Percentiles rank a stretch among this genome's conserved stretches.
phyloP scores from a whole-genome alignment of 768 basidiomycete genomes.

The Hebeloma cylindrosporum region DNA sequence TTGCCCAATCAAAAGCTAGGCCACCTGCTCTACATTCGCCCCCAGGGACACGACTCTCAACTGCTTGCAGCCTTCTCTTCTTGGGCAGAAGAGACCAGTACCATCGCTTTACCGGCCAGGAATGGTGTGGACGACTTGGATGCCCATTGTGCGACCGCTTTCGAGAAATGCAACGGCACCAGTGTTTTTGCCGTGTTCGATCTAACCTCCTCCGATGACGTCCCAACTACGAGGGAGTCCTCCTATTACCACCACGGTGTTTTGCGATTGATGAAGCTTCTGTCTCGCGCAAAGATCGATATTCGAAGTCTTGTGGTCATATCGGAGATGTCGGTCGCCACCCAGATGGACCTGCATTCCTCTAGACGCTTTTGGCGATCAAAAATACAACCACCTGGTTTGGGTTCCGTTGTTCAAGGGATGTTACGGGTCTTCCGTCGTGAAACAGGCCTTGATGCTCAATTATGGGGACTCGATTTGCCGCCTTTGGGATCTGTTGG shows the following conservation, averaged over 20 bases:
- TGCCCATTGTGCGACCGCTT: background rate
- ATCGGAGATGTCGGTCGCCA: slow-evolving; percentile 10
- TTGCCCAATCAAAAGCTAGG: too few relatives aligned
- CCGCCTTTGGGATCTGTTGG: slow-evolving; percentile 10
- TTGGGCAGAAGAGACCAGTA: too few relatives aligned
- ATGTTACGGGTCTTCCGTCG: slow-evolving; percentile 31
- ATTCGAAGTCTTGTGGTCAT: slow-evolving; percentile 12
- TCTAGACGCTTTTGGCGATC: too few relatives aligned
- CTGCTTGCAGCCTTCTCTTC: too few relatives aligned
- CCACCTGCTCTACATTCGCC: too few relatives aligned
- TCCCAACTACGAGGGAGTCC: slow-evolving; percentile 6
- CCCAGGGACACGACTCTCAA: too few relatives aligned
- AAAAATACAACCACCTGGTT: background rate
- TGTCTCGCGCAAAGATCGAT: slow-evolving; percentile 4
- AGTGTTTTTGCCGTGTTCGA: slow-evolving; percentile 13
- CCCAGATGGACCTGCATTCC: background rate
- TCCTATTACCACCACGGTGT: slow-evolving; percentile 5
- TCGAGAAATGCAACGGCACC: background rate
- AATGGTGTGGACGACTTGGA: too few relatives aligned
- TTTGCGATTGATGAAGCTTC: slow-evolving; percentile 12
- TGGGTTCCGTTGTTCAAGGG: slow-evolving; percentile 27
- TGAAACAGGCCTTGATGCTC: slow-evolving; percentile 23
- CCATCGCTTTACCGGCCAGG: too few relatives aligned
- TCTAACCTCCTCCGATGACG: slow-evolving; percentile 9
- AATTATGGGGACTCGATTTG: slow-evolving; percentile 24